Evolutionary conservation across 202 grass and related monocot genomes (phyloP).

Genomic region (Panicum hallii): DNA sequence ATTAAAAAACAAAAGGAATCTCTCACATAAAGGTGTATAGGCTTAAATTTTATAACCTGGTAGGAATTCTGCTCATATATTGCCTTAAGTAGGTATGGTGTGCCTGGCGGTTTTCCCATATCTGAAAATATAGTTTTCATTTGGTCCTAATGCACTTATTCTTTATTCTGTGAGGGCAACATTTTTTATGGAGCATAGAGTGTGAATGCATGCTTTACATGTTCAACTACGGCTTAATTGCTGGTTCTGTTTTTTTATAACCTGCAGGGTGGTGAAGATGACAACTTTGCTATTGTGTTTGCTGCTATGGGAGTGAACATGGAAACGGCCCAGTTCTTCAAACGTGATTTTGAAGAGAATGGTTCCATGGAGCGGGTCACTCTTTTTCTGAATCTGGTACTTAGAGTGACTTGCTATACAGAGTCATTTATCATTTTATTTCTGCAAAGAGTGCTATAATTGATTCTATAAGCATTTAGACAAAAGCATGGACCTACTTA

Average conservation of each 20-base stretch:
- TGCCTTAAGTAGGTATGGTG: background rate
- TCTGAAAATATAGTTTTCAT: background rate
- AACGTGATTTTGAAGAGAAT: constrained; percentile 99
- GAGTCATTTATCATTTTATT: background rate
- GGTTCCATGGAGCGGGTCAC: constrained; percentile 99
- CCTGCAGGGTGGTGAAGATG: constrained; percentile 82
- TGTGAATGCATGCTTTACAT: constrained; percentile 13
- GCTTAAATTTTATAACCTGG: background rate
- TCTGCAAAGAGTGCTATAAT: background rate
- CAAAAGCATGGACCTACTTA: background rate
- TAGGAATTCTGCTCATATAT: background rate
- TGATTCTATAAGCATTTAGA: constrained; percentile 13
- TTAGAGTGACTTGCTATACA: constrained; percentile 8
- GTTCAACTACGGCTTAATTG: constrained; percentile 9
- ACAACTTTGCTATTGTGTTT: constrained; percentile 99
- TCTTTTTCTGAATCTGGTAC: constrained; percentile 99
- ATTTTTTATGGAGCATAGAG: constrained; percentile 4
- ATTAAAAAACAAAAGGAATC: background rate
- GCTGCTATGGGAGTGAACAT: constrained; percentile 99
- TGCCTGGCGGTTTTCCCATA: background rate
- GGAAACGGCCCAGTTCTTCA: constrained; percentile 99
- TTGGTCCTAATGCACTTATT: background rate
- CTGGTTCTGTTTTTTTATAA: constrained; percentile 36
- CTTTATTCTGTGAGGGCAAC: background rate
- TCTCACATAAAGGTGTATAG: background rate